These are phyloP conservation scores for Eleusine coracana DNA, from an alignment of 176 grass and related monocot species.

Conservation along the genomic window DNA sequence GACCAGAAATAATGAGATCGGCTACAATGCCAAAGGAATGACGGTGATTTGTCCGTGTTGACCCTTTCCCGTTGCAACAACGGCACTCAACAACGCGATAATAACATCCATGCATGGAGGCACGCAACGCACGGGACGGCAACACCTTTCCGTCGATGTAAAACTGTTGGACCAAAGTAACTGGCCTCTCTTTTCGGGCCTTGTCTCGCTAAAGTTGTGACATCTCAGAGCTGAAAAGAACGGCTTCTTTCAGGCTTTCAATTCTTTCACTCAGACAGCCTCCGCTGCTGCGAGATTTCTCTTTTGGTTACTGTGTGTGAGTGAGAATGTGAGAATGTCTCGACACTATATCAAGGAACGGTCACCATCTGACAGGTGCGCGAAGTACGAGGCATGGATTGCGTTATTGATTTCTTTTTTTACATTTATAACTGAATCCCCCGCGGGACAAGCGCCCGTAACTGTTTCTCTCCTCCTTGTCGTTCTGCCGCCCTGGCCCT, in stretches of 20 bases:
- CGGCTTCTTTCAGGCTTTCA: constrained; percentile 25
- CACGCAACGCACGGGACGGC: background rate
- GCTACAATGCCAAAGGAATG: background rate
- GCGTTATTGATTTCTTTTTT: background rate
- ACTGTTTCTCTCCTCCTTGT: constrained; percentile 15
- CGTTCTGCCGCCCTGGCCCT: background rate
- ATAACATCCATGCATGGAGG: background rate
- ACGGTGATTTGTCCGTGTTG: background rate
- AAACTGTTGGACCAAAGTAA: background rate
- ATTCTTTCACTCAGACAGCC: background rate
- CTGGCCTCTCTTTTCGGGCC: background rate
- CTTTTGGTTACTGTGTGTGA: background rate
- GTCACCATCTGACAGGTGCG: constrained; percentile 31
- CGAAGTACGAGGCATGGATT: background rate
- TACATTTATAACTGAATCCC: constrained; percentile 24
- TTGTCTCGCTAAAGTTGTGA: constrained; percentile 19
- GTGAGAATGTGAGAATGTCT: background rate
- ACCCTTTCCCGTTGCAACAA: background rate
- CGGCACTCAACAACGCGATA: background rate
- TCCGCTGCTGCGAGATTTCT: background rate
- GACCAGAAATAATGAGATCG: background rate
- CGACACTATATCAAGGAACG: constrained; percentile 10
- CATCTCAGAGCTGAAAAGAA: constrained; percentile 45
- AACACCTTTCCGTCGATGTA: constrained; percentile 17
- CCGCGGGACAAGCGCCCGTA: constrained; percentile 49